Evolutionary conservation across 495 filamentous ascomycete genomes (phyloP), one percentile per base, ranked within the genome.

Genomic region (Hypoxylon lenormandii): DNA sequence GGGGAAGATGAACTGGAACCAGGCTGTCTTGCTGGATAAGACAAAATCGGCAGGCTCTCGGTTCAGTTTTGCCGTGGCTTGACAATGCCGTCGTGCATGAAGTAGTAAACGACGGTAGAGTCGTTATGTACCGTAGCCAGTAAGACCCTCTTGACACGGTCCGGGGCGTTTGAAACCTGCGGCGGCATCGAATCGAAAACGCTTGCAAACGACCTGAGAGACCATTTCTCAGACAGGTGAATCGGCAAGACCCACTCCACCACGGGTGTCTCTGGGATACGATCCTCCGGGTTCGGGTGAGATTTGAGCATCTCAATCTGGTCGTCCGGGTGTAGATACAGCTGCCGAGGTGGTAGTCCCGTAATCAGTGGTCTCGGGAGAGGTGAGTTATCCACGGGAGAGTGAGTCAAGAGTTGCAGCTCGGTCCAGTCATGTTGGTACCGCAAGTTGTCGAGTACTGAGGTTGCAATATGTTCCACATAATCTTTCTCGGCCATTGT

Each of bases 251-350:
- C 91, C 88, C 94, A 97, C 74, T 97, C 90, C 50, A 86, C 78
- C 70, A 91, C 87, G 0, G 88, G 80, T 1, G 81, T 78, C 64
- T 82, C 82, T 22, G 73, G 66, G n/a, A 84, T 78, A 26, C 56
- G 69, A 51, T 78, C 61, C 66, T 75, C 68, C 2, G 70, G 61
- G 26, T 75, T 75, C 58, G 80, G 77, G 56, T 82, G 79, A 40
- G 80, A 80, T 76, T 91, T 88, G 56, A 96, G 79, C 76, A 92
- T 85, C 66, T 87, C 89, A 42, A 93, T 85, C 78, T 96, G 93
- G 78, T 96, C 92, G 77, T 97, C 95, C 5, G 95, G 95, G 77
- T 98, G 94, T 54, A 91, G 85, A 80, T 98, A 98, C 19, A 96
- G 84, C 5, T 88, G 86, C 50, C 90, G 86, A 5, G 95, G 93